These are phyloP conservation scores for Cladosporium sp. DNA, from an alignment of 2,329 filamentous ascomycete genomes.

Conservation along the genomic window DNA sequence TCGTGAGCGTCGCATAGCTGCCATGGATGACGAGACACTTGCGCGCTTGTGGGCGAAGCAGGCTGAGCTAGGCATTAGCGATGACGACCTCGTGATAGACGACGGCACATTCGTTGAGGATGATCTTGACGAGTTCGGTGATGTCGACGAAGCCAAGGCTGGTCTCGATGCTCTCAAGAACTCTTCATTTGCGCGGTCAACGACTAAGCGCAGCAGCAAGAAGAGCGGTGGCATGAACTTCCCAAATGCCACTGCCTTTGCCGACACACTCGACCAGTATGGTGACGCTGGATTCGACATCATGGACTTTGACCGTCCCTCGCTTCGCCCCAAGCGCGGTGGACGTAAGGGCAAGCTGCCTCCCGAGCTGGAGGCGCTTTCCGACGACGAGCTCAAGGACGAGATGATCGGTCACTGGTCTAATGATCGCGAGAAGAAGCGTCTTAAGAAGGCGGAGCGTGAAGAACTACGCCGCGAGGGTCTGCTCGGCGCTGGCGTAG, in stretches of 20 bases:
- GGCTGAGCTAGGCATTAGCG: constrained; percentile 63
- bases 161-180: constrained; percentile 35
- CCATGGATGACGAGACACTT: constrained; percentile 62
- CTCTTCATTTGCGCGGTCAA: constrained; percentile 15
- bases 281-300: constrained; percentile 77
- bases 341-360: constrained; percentile 54
- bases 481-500: constrained; percentile 38
- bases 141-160: constrained; percentile 35
- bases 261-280: constrained; percentile 62
- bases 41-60: constrained; percentile 64
- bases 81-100: constrained; percentile 60
- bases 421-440: constrained; percentile 49
- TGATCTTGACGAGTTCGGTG: constrained; percentile 30
- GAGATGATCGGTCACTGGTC: constrained; percentile 46
- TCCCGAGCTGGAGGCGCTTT: constrained; percentile 42
- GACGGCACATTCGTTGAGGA: constrained; percentile 39
- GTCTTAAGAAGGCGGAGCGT: constrained; percentile 50
- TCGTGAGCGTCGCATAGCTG: constrained; percentile 41
- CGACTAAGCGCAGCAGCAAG: constrained; percentile 23
- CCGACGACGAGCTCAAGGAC: constrained; percentile 48
- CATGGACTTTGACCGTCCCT: constrained; percentile 78
- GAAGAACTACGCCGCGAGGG: constrained; percentile 50
- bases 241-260: constrained; percentile 58
- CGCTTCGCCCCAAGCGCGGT: constrained; percentile 66
- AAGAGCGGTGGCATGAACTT: constrained; percentile 43